phyloP scores from a whole-genome alignment of 352 stramenopile species.

The Phytophthora lateralis region DNA sequence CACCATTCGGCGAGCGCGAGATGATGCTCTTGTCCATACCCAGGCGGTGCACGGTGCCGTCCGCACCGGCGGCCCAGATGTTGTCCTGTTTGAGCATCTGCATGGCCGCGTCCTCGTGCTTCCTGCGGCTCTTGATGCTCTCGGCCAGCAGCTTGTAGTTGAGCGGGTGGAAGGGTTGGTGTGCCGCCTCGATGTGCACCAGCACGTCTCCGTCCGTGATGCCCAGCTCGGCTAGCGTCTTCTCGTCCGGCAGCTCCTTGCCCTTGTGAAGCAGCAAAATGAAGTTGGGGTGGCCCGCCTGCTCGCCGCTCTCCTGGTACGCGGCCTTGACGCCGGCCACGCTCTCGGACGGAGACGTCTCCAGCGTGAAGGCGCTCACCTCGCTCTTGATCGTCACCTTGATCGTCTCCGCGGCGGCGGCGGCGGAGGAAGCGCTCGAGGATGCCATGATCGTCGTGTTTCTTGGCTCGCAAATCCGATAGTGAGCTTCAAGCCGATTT shows the following conservation, averaged over 20 bases:
- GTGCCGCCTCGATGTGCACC: conserved; percentile 84
- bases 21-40: conserved; percentile 88
- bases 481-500: too few relatives aligned
- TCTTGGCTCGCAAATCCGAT: too few relatives aligned
- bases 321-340: conserved; percentile 84
- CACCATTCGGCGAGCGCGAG: conserved; percentile 55
- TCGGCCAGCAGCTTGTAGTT: conserved; percentile 87
- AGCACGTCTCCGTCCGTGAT: conserved; percentile 67
- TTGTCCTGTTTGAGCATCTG: conserved; percentile 89
- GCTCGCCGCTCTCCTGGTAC: conserved; percentile 81
- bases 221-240: conserved; percentile 74
- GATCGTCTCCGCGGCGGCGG: conserved; percentile 44
- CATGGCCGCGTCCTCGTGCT: conserved; percentile 82
- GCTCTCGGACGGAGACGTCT: conserved; percentile 72
- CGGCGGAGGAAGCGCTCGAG: neutral
- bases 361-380: conserved; percentile 60
- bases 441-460: neutral
- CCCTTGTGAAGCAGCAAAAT: conserved; percentile 88
- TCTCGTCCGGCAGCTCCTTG: conserved; percentile 86
- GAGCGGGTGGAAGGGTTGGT: conserved; percentile 87
- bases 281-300: conserved; percentile 54
- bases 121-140: conserved; percentile 74
- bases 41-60: conserved; percentile 82
- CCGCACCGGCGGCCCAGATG: conserved; percentile 78
- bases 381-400: conserved; percentile 88